Percentiles rank a stretch among this genome's conserved stretches.
These are phyloP conservation scores for Stropharia rugosoannulata DNA, from an alignment of 768 basidiomycete genomes.

Conservation along the genomic window DNA sequence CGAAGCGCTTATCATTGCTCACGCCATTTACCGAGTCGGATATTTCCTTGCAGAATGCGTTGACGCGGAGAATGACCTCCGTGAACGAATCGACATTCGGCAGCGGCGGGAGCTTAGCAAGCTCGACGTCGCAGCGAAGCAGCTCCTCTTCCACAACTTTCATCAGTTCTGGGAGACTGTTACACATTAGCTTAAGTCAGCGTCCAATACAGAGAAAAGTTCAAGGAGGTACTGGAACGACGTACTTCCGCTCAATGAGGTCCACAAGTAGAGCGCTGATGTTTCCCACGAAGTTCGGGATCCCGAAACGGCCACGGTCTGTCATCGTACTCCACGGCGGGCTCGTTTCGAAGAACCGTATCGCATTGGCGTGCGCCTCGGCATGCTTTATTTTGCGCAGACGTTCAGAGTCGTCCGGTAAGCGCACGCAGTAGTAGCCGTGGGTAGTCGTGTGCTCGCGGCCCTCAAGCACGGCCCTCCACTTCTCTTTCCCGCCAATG, in stretches of 20 bases:
- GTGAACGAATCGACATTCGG: slow-evolving; percentile 38
- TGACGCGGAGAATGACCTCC: slow-evolving; percentile 44
- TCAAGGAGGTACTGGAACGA: background rate
- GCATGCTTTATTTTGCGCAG: slow-evolving; percentile 28
- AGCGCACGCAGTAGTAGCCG: slow-evolving; percentile 67
- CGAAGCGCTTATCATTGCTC: slow-evolving; percentile 19
- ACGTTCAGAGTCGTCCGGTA: slow-evolving; percentile 60
- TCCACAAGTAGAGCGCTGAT: slow-evolving; percentile 51
- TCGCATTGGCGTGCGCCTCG: slow-evolving; percentile 36
- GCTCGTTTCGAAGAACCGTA: slow-evolving; percentile 44
- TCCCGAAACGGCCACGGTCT: slow-evolving; percentile 51
- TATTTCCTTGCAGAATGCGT: slow-evolving; percentile 39
- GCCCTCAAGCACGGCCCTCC: slow-evolving; percentile 55
- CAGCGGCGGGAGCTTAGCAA: slow-evolving; percentile 39
- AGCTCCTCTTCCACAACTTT: slow-evolving; percentile 40
- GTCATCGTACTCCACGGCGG: slow-evolving; percentile 53
- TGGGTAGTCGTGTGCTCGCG: slow-evolving; percentile 43
- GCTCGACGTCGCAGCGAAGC: slow-evolving; percentile 24
- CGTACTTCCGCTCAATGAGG: slow-evolving; percentile 55
- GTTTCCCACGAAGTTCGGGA: slow-evolving; percentile 48
- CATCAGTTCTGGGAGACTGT: slow-evolving; percentile 48
- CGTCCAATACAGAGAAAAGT: background rate
- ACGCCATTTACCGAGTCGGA: slow-evolving; percentile 25
- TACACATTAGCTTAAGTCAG: too few species aligned
- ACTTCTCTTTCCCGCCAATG: slow-evolving; percentile 35